Evolutionary conservation across 306 rosid genomes (phyloP).

Genomic region (Ammopiptanthus mongolicus): DNA sequence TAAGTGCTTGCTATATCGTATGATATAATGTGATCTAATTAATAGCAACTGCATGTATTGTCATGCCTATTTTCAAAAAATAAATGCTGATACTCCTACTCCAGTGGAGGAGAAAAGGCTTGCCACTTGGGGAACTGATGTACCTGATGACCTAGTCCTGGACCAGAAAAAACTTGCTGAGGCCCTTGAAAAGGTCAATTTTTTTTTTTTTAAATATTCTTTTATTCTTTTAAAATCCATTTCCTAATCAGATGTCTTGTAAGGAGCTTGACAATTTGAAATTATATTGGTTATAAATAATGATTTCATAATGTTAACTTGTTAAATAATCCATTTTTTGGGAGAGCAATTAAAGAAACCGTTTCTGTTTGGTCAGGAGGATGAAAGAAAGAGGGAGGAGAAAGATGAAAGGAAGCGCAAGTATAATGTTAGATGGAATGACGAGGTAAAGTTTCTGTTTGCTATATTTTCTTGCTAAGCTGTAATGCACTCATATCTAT

Average conservation of each 20-base stretch:
- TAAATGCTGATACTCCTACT: slow-evolving; percentile 33
- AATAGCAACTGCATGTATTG: not conserved
- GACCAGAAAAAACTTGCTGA: slow-evolving; percentile 50
- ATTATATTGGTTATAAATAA: not conserved
- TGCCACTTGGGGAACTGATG: slow-evolving; percentile 70
- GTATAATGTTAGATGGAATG: slow-evolving; percentile 50
- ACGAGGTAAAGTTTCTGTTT: slow-evolving; percentile 31
- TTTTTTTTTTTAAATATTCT: not conserved
- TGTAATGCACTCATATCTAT: not conserved
- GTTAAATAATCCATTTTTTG: not conserved
- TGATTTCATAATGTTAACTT: not conserved
- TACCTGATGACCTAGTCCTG: slow-evolving; percentile 53
- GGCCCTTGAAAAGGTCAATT: slow-evolving; percentile 46
- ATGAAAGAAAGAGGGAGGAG: slow-evolving; percentile 54
- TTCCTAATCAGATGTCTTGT: not conserved
- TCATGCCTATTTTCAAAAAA: not conserved
- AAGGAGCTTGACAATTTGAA: not conserved
- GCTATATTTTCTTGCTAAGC: not conserved
- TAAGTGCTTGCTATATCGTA: not conserved
- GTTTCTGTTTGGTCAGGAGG: slow-evolving; percentile 40
- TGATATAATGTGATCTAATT: not conserved
- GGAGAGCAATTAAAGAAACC: too few species aligned
- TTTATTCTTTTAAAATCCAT: not conserved
- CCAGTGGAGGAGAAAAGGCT: slow-evolving; percentile 50
- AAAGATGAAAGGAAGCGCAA: slow-evolving; percentile 60